Base-by-base conservation (phyloP, 73 alveolate species). In the Uronychia setigera region DNA sequence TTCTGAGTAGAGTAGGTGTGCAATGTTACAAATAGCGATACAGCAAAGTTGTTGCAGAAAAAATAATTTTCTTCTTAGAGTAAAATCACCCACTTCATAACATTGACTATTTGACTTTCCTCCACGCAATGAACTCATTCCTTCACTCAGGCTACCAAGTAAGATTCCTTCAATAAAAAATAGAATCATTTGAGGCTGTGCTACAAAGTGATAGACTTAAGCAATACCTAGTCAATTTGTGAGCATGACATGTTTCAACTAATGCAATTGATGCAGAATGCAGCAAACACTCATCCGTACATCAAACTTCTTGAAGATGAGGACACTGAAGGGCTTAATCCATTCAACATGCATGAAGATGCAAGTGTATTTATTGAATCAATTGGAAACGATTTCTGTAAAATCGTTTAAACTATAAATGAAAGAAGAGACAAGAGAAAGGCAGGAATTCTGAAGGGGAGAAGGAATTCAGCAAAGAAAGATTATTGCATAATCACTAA, bases 171-270 rank as follows among this genome's bases (percentile, higher is more conserved):
- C 19, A 11, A 46, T 19, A n/a, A n/a, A n/a, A n/a, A 11, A 25
- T 9, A 13, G 32, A 29, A 26, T 5, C 81, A 76, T 76, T 27
- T 76, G 46, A 76, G 30, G 27, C 9, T 76, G 28, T 28, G 28
- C 28, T 76, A 28, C 58, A 76, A 76, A 30, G 81, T 76, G 1
- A 28, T 76, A 5, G 81, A 76, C 27, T 27, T 76, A 31, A 26
- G 58, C 28, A 13, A 25, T 27, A 76, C 81, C 5, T 28, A 32
- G n/a, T 5, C 81, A 1, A 30, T 76, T 11, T 76, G 81, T 30
- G 81, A 76, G 59, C 81, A 76, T 76, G 81, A 76, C 31, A 9
- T 76, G 32, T 76, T 76, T 27, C 59, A 76, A 27, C n/a, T 76
- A 1, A 76, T 76, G 32, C 59, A 76, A 27, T 27, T 28, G 32